phyloP scores from a whole-genome alignment of 768 basidiomycete genomes.

The Paxillus rubicundulus region DNA sequence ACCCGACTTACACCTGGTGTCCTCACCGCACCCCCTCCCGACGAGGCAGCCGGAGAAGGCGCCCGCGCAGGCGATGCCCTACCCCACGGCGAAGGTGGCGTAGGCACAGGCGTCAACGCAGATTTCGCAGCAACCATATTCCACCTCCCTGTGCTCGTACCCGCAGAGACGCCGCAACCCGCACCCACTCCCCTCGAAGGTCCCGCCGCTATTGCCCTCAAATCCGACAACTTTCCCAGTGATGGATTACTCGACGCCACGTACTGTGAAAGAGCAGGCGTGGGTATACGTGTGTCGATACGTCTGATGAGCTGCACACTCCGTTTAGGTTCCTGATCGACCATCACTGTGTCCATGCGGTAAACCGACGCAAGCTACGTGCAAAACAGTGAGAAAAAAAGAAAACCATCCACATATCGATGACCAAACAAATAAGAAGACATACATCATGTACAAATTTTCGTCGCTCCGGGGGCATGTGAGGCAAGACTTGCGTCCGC shows the following conservation, averaged over 20 bases:
- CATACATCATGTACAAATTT: slow-evolving; percentile 80
- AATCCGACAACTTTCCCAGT: slow-evolving; percentile 61
- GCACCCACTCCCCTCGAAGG: slow-evolving; percentile 8
- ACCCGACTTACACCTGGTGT: slow-evolving; percentile 3
- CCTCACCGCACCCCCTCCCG: slow-evolving; percentile 2
- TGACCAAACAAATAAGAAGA: no score
- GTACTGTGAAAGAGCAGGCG: slow-evolving; percentile 60
- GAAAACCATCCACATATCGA: no score
- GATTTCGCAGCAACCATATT: slow-evolving; percentile 16
- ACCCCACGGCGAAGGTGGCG: slow-evolving; percentile 1
- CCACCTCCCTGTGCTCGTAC: slow-evolving; percentile 13
- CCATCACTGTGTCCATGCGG: slow-evolving; percentile 78
- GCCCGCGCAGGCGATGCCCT: slow-evolving; percentile 12
- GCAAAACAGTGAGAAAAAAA: background rate
- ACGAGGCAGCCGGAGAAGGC: slow-evolving; percentile 16
- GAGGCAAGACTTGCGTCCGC: slow-evolving; percentile 69
- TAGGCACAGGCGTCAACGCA: slow-evolving; percentile 1
- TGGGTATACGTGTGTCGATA: slow-evolving; percentile 78
- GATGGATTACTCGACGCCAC: slow-evolving; percentile 33
- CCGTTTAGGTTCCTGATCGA: slow-evolving; percentile 89
- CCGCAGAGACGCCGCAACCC: background rate
- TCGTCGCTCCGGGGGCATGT: slow-evolving; percentile 75
- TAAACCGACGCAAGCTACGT: slow-evolving; percentile 72
- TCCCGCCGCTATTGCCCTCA: slow-evolving; percentile 34
- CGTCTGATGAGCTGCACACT: slow-evolving; percentile 82